These are phyloP conservation scores for Pleochaeta shiraiana DNA, from an alignment of 2,329 filamentous ascomycete genomes.

Conservation along the genomic window DNA sequence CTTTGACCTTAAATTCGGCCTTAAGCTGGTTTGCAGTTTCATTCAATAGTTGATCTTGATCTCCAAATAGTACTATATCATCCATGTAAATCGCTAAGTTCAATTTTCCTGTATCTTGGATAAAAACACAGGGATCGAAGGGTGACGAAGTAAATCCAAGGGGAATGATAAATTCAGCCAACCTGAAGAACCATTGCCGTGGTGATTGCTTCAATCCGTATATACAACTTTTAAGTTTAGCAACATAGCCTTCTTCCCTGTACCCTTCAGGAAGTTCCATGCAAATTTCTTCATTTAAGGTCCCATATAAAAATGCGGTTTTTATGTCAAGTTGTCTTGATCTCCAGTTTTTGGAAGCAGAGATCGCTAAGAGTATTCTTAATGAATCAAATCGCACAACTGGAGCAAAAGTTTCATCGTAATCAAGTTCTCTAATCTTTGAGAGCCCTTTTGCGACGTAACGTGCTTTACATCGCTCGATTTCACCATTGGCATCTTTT, in stretches of 20 bases:
- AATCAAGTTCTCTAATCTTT: not conserved
- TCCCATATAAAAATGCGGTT: slow-evolving; percentile 2
- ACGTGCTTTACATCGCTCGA: not conserved
- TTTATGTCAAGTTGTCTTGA: not conserved
- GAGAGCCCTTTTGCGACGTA: not conserved
- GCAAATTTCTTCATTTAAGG: not conserved
- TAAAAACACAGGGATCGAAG: not conserved
- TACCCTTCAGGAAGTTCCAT: slow-evolving; percentile 1
- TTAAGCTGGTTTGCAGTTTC: no score
- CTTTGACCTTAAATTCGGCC: no score
- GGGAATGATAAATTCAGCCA: not conserved
- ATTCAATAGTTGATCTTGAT: not conserved
- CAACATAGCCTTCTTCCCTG: not conserved
- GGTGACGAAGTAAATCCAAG: not conserved
- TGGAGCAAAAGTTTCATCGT: not conserved
- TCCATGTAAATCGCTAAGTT: not conserved
- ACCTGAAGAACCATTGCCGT: no score
- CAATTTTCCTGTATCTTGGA: not conserved
- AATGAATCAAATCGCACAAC: slow-evolving; percentile 1
- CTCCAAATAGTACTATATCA: no score
- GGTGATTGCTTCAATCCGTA: not conserved
- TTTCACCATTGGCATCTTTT: not conserved
- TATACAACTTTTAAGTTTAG: not conserved
- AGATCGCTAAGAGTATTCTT: not conserved
- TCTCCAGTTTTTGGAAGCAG: not conserved